These are phyloP conservation scores for Albugo laibachii DNA, from an alignment of 352 stramenopile genomes.

Conservation along the genomic window DNA sequence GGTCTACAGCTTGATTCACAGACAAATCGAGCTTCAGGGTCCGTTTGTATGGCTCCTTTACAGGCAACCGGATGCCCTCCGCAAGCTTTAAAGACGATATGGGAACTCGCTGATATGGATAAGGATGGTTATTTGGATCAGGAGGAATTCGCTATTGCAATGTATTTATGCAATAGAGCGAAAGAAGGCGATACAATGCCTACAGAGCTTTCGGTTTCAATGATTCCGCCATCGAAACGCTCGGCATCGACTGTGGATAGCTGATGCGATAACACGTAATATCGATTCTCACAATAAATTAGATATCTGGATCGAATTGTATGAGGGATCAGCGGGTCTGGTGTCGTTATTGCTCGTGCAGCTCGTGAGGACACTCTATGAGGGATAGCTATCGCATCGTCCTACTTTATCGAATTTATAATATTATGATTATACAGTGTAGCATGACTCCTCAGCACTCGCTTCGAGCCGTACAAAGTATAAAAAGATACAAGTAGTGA, in stretches of 20 bases:
- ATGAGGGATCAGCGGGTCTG: no score
- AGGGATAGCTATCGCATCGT: not conserved
- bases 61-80: conserved; percentile 39
- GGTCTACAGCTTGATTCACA: conserved; percentile 29
- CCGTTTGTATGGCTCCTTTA: conserved; percentile 61
- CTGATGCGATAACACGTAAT: no score
- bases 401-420: not conserved
- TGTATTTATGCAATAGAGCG: conserved; percentile 64
- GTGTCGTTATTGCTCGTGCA: no score
- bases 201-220: conserved; percentile 18
- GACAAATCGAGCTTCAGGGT: conserved; percentile 27
- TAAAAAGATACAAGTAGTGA: no score
- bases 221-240: conserved; percentile 35
- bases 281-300: no score
- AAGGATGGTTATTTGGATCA: conserved; percentile 74
- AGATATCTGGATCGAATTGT: no score
- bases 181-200: conserved; percentile 62
- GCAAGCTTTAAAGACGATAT: conserved; percentile 67
- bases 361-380: no score
- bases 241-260: no score
- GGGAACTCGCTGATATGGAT: conserved; percentile 81
- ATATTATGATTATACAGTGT: not conserved
- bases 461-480: no score
- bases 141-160: conserved; percentile 82
- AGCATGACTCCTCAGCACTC: not conserved